Evolutionary conservation across 2,329 filamentous ascomycete genomes (phyloP), one percentile per base, ranked within the genome.

Genomic region (Cladosporium sp.): DNA sequence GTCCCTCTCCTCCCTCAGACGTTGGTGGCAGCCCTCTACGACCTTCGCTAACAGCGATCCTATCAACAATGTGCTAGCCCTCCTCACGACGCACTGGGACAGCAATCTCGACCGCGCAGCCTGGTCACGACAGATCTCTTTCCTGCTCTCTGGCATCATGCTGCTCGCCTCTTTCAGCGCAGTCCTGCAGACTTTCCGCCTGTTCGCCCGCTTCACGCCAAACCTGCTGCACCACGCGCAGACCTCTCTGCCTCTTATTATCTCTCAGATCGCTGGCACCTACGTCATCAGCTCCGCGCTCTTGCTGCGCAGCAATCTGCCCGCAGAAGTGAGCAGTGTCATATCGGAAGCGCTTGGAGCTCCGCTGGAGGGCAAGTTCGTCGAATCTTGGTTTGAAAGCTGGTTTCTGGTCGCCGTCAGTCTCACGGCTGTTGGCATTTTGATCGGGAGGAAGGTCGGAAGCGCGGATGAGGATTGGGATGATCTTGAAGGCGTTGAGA

Each of bases 81-180:
- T 95, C 12, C 75, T 96, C 17, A 90, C 89, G 3, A 87, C 88
- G 57, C 89, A 95, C 74, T 92, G 89, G 83, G 89, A 95, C 68
- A 89, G 89, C 2, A 84, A 86, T 60, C 82, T 96, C 24, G 89
- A 96, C 73, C 89, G 91, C 67, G 81, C 85, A 10, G 88, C 89
- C 9, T 95, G 90, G 90, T 87, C 89, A 20, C 86, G 90, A 28
- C 89, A 91, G 68, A 92, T 95, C 63, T 91, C 88, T 59, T 95
- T 96, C 73, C 77, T 91, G 20, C 80, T 96, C 4, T 90, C 87
- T 7, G 91, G 90, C 17, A 84, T 92, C 50, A 94, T 96, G 70
- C 85, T 96, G 22, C 79, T 90, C 15, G 87, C 89, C 2, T 90
- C 88, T 56, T 91, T 91, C 73, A 90, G 88, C 71, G 89, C 86